Evolutionary conservation across 176 grass and related monocot genomes (phyloP), one percentile per base, ranked within the genome.

Genomic region (Poa annua): DNA sequence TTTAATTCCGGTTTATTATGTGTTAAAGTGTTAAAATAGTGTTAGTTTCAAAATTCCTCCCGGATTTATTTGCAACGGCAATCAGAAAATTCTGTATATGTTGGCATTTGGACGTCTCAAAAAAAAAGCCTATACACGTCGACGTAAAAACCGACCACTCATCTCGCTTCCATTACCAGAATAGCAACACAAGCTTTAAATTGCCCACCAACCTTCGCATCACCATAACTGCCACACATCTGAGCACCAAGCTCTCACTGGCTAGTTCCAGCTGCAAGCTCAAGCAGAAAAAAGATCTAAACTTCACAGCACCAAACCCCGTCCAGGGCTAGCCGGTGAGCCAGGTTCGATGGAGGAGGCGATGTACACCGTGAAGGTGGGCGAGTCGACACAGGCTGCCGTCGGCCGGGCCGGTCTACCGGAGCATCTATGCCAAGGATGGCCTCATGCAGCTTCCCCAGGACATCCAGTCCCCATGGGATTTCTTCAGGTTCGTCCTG

Each of bases 381-480:
- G 85, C 65, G 92, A 95, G 54, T 38, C 85, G 10, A 89, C 66
- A 22, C 92, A 81, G 71, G 91, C 87, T 0, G 73, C 21, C 47
- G 87, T 91, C 92, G 8, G 83, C 85, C 3, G 96, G 96, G 17
- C 85, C 96, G 0, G 70, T 98, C 52, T 95, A 95, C 86, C 86
- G 92, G 68, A 86, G 85, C 77, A 87, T 93, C 88, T 95, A 91
- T 41, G 89, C 91, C 52, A 94, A 81, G 88, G 88, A 95, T 32
- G 91, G 91, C 8, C 89, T 98, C 65, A 79, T 98, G 85, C 62
- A 87, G 80, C 63, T 91, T 12, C 92, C 92, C 0, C n/a, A 47
- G 63, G 92, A 84, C 21, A 79, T 92, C 44, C 85, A 92, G 1
- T 95, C 92, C 19, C 96, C 91, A 2, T 98, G 96, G 96, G 96